Base-by-base conservation (phyloP, 2,329 filamentous ascomycete species). In the Parastagonospora nodorum region DNA sequence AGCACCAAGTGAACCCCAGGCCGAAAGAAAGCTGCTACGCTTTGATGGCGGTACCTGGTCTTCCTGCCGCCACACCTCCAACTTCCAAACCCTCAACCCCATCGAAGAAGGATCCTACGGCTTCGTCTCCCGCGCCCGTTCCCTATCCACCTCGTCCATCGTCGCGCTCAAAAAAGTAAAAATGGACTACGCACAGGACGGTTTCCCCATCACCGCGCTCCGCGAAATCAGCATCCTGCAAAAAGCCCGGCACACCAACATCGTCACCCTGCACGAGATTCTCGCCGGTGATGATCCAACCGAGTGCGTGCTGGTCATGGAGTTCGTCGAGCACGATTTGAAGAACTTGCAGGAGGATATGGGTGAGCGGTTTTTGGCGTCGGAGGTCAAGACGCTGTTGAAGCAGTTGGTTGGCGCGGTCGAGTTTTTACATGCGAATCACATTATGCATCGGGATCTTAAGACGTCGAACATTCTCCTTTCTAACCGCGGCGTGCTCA, bases 41-140 rank as follows among this genome's bases (percentile, higher is more conserved):
- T 92, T 95, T 67, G 82, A 88, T 8, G 79, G 80, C 11, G 82
- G 83, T 8, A 74, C 78, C 60, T 96, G 92, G 85, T 82, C 84
- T 50, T 80, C 84, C 2, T 89, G 88, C 67, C 82, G 89, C 53
- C 89, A 89, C 69, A 88, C 96, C 24, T 88, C 93, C 67, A 88
- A 90, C 68, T 99, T 92, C 76, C 90, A 97, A 66, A 89, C 90
- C 61, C 80, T 99, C 50, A 99, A 99, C 74, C 89, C 94, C 71
- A 99, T 99, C 66, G 94, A 97, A 74, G 94, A 99, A 77, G 94
- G 94, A 31, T 92, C 92, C 8, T 99, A 99, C 74, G 94, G 94
- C 39, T 93, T 88, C 84, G 94, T 99, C 4, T 92, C 92, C 47
- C 83, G 94, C 50, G 94, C 92, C 10, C 87, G 82, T 55, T 88